Evolutionary conservation across 2,329 filamentous ascomycete genomes (phyloP).

Genomic region (Lecanicillium sp.): DNA sequence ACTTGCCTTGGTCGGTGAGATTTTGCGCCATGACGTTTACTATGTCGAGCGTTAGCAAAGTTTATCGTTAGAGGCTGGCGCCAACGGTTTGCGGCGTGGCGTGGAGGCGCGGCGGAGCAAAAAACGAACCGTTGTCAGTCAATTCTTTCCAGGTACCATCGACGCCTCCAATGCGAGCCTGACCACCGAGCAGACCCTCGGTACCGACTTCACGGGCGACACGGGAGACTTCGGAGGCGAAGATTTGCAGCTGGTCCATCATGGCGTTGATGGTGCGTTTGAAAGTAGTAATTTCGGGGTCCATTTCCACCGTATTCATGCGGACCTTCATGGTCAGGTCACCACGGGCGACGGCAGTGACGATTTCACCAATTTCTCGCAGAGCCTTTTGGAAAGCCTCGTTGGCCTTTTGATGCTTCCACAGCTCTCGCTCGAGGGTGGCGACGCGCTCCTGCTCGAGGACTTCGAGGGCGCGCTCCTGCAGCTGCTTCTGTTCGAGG

Average conservation of each 20-base stretch:
- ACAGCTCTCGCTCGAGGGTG: constrained; percentile 83
- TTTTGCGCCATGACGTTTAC: constrained; percentile 82
- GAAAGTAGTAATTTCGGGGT: constrained; percentile 95
- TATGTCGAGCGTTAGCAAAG: constrained; percentile 19
- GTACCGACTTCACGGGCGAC: constrained; percentile 94
- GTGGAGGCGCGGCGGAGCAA: neutral
- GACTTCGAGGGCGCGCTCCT: constrained; percentile 72
- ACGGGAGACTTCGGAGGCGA: constrained; percentile 91
- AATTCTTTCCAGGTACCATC: constrained; percentile 97
- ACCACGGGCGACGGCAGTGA: constrained; percentile 90
- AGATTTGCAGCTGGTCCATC: constrained; percentile 97
- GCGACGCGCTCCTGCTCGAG: constrained; percentile 85
- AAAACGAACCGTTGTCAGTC: constrained; percentile 64
- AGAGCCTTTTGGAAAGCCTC: constrained; percentile 97
- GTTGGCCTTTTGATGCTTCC: constrained; percentile 97
- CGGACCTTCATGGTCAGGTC: constrained; percentile 95
- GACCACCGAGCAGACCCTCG: constrained; percentile 86
- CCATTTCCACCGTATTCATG: constrained; percentile 93
- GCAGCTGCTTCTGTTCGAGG: constrained; percentile 75
- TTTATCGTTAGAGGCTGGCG: neutral
- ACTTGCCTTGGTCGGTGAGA: constrained; percentile 62
- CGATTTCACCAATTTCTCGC: constrained; percentile 93
- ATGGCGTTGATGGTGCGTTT: constrained; percentile 98
- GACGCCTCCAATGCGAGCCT: constrained; percentile 88
- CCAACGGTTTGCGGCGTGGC: neutral